phyloP scores from a whole-genome alignment of 169 alveolate genomes.

The Theileria parva region DNA sequence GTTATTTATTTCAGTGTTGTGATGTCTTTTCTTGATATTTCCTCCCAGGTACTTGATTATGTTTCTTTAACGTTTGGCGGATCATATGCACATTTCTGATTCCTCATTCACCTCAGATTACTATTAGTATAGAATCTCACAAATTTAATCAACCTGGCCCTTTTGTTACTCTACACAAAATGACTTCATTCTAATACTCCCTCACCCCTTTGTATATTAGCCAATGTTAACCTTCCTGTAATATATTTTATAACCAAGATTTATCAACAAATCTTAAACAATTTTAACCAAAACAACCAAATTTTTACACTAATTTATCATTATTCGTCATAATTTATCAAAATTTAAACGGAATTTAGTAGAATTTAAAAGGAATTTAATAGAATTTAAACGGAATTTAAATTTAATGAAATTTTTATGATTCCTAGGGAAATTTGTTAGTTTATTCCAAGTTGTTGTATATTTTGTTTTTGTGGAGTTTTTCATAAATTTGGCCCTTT shows the following conservation, averaged over 20 bases:
- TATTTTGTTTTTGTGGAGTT: background rate
- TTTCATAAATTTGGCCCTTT: background rate
- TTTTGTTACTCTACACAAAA: background rate
- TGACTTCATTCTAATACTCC: background rate
- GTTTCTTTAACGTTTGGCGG: conserved; percentile 11
- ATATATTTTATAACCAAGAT: too few relatives aligned
- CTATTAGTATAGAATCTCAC: background rate
- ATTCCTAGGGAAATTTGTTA: background rate
- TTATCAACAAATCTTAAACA: too few relatives aligned
- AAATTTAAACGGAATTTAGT: too few relatives aligned
- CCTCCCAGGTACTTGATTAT: background rate
- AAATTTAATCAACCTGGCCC: background rate
- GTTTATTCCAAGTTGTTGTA: background rate
- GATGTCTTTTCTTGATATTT: conserved; percentile 1
- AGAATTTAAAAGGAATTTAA: too few relatives aligned
- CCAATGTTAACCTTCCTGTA: background rate
- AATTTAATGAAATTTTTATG: too few relatives aligned
- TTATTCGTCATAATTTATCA: too few relatives aligned
- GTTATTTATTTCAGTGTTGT: background rate
- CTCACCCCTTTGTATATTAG: background rate
- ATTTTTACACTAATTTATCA: too few relatives aligned
- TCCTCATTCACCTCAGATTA: background rate
- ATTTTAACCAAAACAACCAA: too few relatives aligned
- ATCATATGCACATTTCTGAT: conserved; percentile 28
- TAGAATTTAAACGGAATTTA: too few relatives aligned